Evolutionary conservation across 2,329 filamentous ascomycete genomes (phyloP), one percentile per base, ranked within the genome.

Genomic region (Fusarium subtropicale): DNA sequence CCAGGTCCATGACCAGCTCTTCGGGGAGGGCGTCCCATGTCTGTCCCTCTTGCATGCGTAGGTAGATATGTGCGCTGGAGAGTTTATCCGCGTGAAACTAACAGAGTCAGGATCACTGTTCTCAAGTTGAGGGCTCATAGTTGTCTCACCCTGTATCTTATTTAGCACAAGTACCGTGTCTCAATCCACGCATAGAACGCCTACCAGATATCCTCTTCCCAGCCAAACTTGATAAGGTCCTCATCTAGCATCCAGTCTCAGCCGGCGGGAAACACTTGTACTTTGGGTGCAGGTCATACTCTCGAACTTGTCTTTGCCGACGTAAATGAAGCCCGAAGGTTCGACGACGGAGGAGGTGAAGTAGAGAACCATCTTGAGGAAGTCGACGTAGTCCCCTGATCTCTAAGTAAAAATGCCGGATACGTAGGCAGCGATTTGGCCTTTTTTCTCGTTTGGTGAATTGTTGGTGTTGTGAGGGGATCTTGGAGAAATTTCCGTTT

Each of bases 291-390:
- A 68, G 65, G 30, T 74, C 90, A 77, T 85, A 97, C 96, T 99
- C 85, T 99, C 96, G 74, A 96, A 94, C 83, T 99, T 99, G 85
- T 99, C 96, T 81, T 98, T 99, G 80, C 96, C 96, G 63, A 97
- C 93, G 79, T 99, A 99, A 76, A 99, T 90, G 78, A 91, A 94
- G 42, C 93, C 95, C 33, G 93, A 79, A 3, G 96, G 95, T 15
- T 90, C 86, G 39, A 97, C 93, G 42, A 90, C 89, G 66, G 88
- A 95, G 28, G 95, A 98, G 2, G 90, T 96, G 80, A 96, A 98
- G 81, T 98, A 98, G 83, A 92, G 97, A 47, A 99, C 96, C 96
- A 99, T 97, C 4, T 51, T 15, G 7, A 4, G 5, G 2, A 2
- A 18, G 1, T 46, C 4, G 11, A 0, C 6, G 5, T 7, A n/a